Percentiles rank a stretch among this genome's conserved stretches.
phyloP scores from a whole-genome alignment of 176 grass and related monocot genomes.

The Bonia amplexicaulis region DNA sequence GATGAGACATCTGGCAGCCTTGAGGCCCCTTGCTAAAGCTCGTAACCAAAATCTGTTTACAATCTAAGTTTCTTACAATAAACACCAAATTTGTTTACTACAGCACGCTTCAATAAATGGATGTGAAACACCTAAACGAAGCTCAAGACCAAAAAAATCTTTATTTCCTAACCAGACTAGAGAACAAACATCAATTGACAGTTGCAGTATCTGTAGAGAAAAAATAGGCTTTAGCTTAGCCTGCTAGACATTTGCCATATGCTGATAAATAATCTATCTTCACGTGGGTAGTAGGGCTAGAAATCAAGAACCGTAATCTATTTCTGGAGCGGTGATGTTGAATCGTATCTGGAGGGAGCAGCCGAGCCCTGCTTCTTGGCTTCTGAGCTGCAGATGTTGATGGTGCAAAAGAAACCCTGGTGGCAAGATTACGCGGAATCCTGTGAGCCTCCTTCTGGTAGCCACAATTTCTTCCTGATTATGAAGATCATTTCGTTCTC shows the following conservation, averaged over 20 bases:
- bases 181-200: constrained; percentile 30
- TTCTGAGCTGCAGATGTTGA: constrained; percentile 38
- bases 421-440: constrained; percentile 36
- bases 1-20: not conserved
- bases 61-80: constrained; percentile 29
- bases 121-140: constrained; percentile 27
- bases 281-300: constrained; percentile 18
- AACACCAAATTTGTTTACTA: constrained; percentile 17
- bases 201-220: constrained; percentile 27
- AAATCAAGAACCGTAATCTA: constrained; percentile 22
- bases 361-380: constrained; percentile 33
- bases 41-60: constrained; percentile 26
- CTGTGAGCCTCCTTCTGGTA: constrained; percentile 35
- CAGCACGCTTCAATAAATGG: constrained; percentile 15
- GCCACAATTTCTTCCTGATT: constrained; percentile 81
- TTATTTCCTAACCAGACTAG: constrained; percentile 55
- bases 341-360: constrained; percentile 26
- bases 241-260: constrained; percentile 37
- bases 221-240: constrained; percentile 22
- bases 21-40: constrained; percentile 20
- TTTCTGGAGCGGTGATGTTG: constrained; percentile 1
- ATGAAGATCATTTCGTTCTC: constrained; percentile 73
- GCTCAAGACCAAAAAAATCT: constrained; percentile 11
- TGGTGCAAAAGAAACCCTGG: constrained; percentile 16
- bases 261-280: constrained; percentile 43